Base-by-base conservation (phyloP, 257 asterid species). In the Sherardia arvensis region DNA sequence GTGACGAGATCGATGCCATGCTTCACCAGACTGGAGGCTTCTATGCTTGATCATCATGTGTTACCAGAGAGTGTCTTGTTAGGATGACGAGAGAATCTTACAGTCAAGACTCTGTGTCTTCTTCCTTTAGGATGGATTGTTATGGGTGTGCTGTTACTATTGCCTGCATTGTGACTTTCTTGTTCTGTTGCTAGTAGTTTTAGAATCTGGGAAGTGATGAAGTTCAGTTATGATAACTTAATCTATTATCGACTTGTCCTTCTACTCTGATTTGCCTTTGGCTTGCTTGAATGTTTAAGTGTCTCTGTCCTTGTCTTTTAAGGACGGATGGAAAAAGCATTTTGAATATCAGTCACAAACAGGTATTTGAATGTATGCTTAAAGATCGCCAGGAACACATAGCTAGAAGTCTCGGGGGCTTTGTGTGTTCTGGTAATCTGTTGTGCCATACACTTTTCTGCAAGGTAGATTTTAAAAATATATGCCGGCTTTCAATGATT, bases 1-100 rank as follows among this genome's bases (percentile, higher is more conserved):
- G 80, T 3, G 80, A 76, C 54, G 77, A 68, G 66, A 71, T 76
- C 4, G 80, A 76, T 68, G 80, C 77, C 22, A 71, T 76, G 80
- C 66, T 71, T 11, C 77, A 71, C 40, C 80, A 76, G 66, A 76
- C 77, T 59, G 80, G 80, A 66, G 80, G 71, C 11, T 56, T 18
- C 22, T 8, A 30, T 11, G 69, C 69, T 4, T 51, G 61, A 65
- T 65, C 51, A 4, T 49, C 12, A 15, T 51, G 8, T n/a, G n/a
- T 40, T 40, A 40, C 58, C 26, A 30, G 51, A 51, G 26, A 32
- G 20, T 49, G 12, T 20, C 5, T 29, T 55, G n/a, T 51, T 18
- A 9, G 34, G 18, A 15, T 22, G 61, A 55, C 51, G 60, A 64
- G 53, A 49, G 60, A 28, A 30, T 30, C 60, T 58, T 49, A 20